These are phyloP conservation scores for Candida sp. DNA, from an alignment of 1,139 yeast genomes.

Conservation along the genomic window DNA sequence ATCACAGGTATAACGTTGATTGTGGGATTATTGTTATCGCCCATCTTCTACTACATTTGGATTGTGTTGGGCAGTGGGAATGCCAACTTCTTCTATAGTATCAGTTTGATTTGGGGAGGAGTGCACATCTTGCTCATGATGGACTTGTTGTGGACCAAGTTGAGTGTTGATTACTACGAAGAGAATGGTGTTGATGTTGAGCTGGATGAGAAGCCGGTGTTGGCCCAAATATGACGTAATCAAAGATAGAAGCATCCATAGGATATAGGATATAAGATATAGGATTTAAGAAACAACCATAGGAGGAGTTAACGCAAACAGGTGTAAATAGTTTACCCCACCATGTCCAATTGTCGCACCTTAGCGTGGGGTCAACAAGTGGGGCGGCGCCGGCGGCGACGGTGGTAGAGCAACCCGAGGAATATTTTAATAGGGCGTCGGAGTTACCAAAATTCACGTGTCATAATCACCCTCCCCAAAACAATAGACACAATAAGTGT, in stretches of 20 bases:
- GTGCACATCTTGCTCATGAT: slow-evolving; percentile 72
- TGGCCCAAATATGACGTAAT: slow-evolving; percentile 40
- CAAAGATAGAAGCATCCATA: no score
- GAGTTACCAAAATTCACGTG: background rate
- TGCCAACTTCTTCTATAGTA: slow-evolving; percentile 95
- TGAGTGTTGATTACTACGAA: slow-evolving; percentile 72
- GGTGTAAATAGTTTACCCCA: slow-evolving; percentile 2
- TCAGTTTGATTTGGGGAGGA: slow-evolving; percentile 82
- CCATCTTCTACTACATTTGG: slow-evolving; percentile 95
- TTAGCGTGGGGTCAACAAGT: no score
- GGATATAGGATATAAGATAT: background rate
- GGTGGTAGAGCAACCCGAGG: no score
- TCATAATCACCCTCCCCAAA: background rate
- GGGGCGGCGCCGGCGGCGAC: no score
- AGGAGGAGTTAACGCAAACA: background rate
- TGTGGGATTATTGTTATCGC: slow-evolving; percentile 58
- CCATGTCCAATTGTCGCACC: background rate
- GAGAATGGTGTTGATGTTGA: slow-evolving; percentile 27
- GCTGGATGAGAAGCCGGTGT: slow-evolving; percentile 26
- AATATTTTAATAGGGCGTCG: background rate
- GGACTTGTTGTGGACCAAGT: slow-evolving; percentile 84
- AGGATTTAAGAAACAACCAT: no score
- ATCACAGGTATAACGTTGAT: slow-evolving; percentile 43
- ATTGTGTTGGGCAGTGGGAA: slow-evolving; percentile 94
- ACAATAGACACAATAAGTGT: background rate